A percentile compares a stretch with the other conserved stretches of the same genome.
phyloP scores from a whole-genome alignment of 2,329 filamentous ascomycete genomes.

The Pseudopithomyces chartarum region DNA sequence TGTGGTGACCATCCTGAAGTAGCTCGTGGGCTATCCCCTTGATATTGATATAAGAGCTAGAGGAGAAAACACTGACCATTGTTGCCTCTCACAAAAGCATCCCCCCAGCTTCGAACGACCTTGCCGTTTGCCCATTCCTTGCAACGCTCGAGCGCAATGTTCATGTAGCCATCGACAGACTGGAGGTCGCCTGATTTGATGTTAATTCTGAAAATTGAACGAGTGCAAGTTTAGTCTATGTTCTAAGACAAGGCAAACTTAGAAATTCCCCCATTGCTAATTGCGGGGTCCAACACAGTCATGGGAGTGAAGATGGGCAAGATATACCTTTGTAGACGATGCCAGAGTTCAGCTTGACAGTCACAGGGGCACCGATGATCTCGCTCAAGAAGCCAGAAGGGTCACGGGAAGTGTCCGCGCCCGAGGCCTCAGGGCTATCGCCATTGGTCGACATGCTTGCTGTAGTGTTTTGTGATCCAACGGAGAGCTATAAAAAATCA shows the following conservation, averaged over 20 bases:
- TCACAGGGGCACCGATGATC: conserved; percentile 92
- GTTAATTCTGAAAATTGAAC: conserved; percentile 7
- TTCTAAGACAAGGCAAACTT: neutral
- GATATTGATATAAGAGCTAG: neutral
- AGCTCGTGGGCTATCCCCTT: neutral
- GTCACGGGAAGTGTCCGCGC: conserved; percentile 78
- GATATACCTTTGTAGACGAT: conserved; percentile 89
- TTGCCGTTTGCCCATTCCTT: conserved; percentile 88
- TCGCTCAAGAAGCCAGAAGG: conserved; percentile 91
- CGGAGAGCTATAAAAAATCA: neutral
- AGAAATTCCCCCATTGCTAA: neutral
- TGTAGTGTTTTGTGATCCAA: neutral
- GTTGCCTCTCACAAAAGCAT: conserved; percentile 94
- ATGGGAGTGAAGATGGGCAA: neutral
- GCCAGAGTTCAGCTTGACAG: conserved; percentile 97
- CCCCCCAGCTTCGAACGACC: conserved; percentile 82
- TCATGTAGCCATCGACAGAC: conserved; percentile 99
- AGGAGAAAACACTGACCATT: conserved; percentile 68
- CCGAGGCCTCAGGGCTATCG: conserved; percentile 61
- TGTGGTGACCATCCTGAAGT: no score
- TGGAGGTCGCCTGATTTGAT: conserved; percentile 79
- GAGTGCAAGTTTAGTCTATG: neutral
- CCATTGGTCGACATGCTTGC: conserved; percentile 59
- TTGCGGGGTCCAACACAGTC: neutral
- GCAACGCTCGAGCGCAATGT: conserved; percentile 96